These are phyloP conservation scores for Mycogone perniciosa DNA, from an alignment of 2,329 filamentous ascomycete species.

Conservation along the genomic window DNA sequence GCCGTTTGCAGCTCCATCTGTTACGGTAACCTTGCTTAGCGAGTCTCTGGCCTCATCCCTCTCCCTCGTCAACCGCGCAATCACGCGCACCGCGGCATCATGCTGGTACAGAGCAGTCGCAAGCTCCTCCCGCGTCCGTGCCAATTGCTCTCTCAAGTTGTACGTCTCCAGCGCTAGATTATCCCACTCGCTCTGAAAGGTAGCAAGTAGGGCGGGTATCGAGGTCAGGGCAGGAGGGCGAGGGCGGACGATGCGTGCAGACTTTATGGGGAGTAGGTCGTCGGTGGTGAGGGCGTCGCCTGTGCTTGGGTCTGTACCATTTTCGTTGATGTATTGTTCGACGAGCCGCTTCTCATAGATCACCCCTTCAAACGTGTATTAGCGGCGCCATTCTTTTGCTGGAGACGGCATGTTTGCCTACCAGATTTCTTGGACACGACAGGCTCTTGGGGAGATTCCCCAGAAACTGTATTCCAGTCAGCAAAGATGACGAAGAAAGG, in stretches of 20 bases:
- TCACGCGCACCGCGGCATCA: slow-evolving; percentile 92
- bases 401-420: slow-evolving; percentile 36
- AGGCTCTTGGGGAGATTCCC: slow-evolving; percentile 89
- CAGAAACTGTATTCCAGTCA: slow-evolving; percentile 62
- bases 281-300: slow-evolving; percentile 77
- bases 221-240: slow-evolving; percentile 91
- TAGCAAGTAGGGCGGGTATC: slow-evolving; percentile 85
- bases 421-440: slow-evolving; percentile 93
- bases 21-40: slow-evolving; percentile 76
- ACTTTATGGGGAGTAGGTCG: slow-evolving; percentile 83
- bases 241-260: slow-evolving; percentile 75
- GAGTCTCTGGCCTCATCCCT: slow-evolving; percentile 88
- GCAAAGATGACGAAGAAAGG: slow-evolving; percentile 5
- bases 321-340: slow-evolving; percentile 87
- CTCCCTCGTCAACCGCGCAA: slow-evolving; percentile 84
- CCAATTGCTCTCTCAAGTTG: slow-evolving; percentile 80
- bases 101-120: slow-evolving; percentile 93
- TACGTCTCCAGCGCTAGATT: slow-evolving; percentile 86
- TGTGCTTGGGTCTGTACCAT: slow-evolving; percentile 86
- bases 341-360: slow-evolving; percentile 94
- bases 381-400: not conserved
- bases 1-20: slow-evolving; percentile 49
- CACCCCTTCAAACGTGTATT: slow-evolving; percentile 50
- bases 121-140: slow-evolving; percentile 87
- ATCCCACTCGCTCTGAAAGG: slow-evolving; percentile 99